A percentile compares a stretch with the other conserved stretches of the same genome.
Conservation (phyloP, 176 grass and related monocot species). For the Raddia guianensis region DNA sequence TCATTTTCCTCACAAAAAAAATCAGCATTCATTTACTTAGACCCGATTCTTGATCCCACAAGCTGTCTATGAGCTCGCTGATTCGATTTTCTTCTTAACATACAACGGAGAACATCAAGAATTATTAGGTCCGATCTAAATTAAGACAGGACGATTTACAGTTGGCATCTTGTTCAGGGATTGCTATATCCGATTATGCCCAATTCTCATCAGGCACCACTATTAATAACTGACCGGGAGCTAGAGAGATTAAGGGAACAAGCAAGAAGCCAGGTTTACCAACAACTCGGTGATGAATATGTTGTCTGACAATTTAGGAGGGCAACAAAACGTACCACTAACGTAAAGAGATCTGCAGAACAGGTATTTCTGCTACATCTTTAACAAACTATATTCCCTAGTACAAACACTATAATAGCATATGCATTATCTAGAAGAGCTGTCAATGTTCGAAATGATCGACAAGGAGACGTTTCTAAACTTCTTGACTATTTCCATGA, state of each 20-base stretch:
- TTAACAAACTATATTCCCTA: too few species aligned
- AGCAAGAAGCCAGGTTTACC: too few species aligned
- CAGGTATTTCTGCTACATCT: too few species aligned
- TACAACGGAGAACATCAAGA: background rate
- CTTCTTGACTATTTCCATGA: too few species aligned
- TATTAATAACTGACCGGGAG: background rate
- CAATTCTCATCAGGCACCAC: background rate
- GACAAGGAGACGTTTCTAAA: too few species aligned
- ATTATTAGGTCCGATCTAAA: conserved; percentile 4
- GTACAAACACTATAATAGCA: too few species aligned
- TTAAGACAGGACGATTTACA: background rate
- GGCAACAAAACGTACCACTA: too few species aligned
- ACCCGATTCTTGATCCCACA: background rate
- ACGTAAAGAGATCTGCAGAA: too few species aligned
- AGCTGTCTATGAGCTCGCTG: background rate
- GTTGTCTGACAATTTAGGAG: too few species aligned
- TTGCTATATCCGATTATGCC: background rate
- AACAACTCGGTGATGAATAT: too few species aligned
- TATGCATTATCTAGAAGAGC: too few species aligned
- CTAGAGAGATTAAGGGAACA: background rate
- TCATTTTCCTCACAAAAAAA: background rate
- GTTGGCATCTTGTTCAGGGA: background rate
- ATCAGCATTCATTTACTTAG: background rate
- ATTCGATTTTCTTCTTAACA: background rate
- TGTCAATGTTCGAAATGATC: too few species aligned